Evolutionary conservation across 805 yeast species (phyloP).

Genomic region (Middelhovenomyces tepae): DNA sequence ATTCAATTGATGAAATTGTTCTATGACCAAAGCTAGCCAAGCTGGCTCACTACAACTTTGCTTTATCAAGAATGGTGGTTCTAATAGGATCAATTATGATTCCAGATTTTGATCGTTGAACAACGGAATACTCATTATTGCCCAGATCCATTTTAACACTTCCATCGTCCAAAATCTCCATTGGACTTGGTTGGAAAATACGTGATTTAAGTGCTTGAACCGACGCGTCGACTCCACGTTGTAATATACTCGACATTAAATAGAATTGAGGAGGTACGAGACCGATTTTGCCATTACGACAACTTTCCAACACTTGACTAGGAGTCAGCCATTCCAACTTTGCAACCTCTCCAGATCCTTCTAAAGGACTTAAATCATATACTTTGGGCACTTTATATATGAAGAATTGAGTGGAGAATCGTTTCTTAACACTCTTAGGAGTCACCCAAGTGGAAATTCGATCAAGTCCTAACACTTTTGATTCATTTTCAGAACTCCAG

Average conservation of each 20-base stretch:
- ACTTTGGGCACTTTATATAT: slow-evolving; percentile 15
- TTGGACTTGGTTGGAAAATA: slow-evolving; percentile 16
- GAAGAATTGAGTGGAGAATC: slow-evolving; percentile 25
- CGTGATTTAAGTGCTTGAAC: slow-evolving; percentile 10
- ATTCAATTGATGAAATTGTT: too few species aligned
- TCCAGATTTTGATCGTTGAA: too few species aligned
- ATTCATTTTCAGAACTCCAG: not conserved
- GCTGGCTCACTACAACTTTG: too few species aligned
- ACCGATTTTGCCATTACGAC: slow-evolving; percentile 14
- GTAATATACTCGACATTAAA: slow-evolving; percentile 13
- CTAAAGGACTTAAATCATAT: slow-evolving; percentile 9
- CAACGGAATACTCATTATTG: too few species aligned
- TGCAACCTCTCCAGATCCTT: slow-evolving; percentile 12
- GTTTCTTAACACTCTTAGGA: slow-evolving; percentile 17
- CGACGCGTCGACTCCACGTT: slow-evolving; percentile 11
- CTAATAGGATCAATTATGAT: too few species aligned
- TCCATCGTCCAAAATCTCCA: slow-evolving; percentile 14
- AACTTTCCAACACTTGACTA: slow-evolving; percentile 15
- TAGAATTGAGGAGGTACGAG: slow-evolving; percentile 28
- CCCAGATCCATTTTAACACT: slow-evolving; percentile 8
- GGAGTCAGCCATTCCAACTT: slow-evolving; percentile 24
- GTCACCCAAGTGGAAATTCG: slow-evolving; percentile 24
- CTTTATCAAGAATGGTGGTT: too few species aligned
- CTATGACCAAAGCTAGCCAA: too few species aligned
- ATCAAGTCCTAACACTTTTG: slow-evolving; percentile 9